Conservation (phyloP, 2,329 filamentous ascomycete species). For the Diaporthe destruens region DNA sequence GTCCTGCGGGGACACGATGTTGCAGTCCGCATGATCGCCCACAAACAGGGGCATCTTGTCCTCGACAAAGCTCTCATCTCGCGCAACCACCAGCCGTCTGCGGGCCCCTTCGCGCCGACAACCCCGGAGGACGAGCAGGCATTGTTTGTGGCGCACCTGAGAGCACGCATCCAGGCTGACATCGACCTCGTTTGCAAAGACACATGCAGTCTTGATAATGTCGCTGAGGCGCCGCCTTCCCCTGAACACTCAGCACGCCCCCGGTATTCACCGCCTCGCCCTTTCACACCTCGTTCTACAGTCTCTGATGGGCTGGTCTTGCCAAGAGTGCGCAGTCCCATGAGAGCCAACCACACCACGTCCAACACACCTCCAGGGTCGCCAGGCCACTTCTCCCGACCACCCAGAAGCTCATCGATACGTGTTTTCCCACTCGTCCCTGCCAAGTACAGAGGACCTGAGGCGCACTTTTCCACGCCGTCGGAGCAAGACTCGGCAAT, state of each 20-base stretch:
- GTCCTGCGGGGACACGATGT: slow-evolving; percentile 61
- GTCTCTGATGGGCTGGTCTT: background rate
- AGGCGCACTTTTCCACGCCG: background rate
- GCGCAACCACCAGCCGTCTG: slow-evolving; percentile 50
- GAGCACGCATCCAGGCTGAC: slow-evolving; percentile 60
- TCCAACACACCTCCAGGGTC: slow-evolving; percentile 16
- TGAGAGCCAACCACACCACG: background rate
- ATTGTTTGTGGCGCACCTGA: slow-evolving; percentile 55
- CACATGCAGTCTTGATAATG: slow-evolving; percentile 60
- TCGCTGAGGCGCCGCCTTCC: slow-evolving; percentile 46
- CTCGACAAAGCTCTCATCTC: slow-evolving; percentile 62
- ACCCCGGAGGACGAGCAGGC: slow-evolving; percentile 44
- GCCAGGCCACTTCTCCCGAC: slow-evolving; percentile 23
- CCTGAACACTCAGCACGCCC: slow-evolving; percentile 28
- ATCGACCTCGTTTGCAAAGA: slow-evolving; percentile 65
- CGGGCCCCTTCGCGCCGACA: background rate
- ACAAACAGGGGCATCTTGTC: slow-evolving; percentile 67
- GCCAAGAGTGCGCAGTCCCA: background rate
- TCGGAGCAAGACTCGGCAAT: slow-evolving; percentile 4
- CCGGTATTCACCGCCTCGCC: slow-evolving; percentile 21
- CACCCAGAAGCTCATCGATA: slow-evolving; percentile 16
- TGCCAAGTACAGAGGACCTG: slow-evolving; percentile 36
- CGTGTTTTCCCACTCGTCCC: slow-evolving; percentile 46
- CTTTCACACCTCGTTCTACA: slow-evolving; percentile 29
- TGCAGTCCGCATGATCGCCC: slow-evolving; percentile 60